Evolutionary conservation across 2,329 filamentous ascomycete species (phyloP), one percentile per base, ranked within the genome.

Genomic region (Xylariaceae sp.): DNA sequence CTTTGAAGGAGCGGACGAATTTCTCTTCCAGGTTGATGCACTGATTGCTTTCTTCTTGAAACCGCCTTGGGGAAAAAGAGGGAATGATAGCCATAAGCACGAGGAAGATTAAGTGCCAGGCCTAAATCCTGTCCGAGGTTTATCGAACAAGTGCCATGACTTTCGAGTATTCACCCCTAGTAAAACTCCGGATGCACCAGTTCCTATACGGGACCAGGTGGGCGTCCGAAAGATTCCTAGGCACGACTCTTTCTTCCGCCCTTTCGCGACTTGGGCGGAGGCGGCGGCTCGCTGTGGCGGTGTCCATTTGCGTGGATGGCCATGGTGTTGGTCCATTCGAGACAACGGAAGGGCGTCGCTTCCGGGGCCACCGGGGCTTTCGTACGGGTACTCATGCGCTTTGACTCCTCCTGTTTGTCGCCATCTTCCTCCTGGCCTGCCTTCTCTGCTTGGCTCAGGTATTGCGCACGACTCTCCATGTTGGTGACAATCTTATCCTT

Each of bases 381-480:
- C 53, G 70, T 74, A 50, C 82, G 80, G 13, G 76, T 81, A 58
- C 72, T 76, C 74, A 77, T 77, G n/a, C 76, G 72, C 66, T 78
- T 78, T 4, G 62, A 55, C n/a, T 72, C 67, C 11, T 69, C 68
- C 56, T 72, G 69, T 65, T 75, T 73, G 30, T 77, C 73, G 10
- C 72, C 62, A 35, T 73, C 74, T 23, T 59, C 64, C 51, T 71
- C 67, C 45, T 68, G 69, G 35, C 67, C 70, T 10, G 67, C 65
- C 45, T 67, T 67, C 11, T 65, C 64, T 17, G 80, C 77, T 1
- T 74, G 71, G 37, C 82, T 76, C 57, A 95, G 80, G 68, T 96
- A 96, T 64, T 82, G 78, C 63, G 85, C 85, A 63, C 95, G 87
- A 69, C 87, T 88, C 67, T 87, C 80, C 92, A 97, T 97, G 69